Evolutionary conservation across 257 asterid genomes (phyloP).

Genomic region (Thymus mandschuricus): DNA sequence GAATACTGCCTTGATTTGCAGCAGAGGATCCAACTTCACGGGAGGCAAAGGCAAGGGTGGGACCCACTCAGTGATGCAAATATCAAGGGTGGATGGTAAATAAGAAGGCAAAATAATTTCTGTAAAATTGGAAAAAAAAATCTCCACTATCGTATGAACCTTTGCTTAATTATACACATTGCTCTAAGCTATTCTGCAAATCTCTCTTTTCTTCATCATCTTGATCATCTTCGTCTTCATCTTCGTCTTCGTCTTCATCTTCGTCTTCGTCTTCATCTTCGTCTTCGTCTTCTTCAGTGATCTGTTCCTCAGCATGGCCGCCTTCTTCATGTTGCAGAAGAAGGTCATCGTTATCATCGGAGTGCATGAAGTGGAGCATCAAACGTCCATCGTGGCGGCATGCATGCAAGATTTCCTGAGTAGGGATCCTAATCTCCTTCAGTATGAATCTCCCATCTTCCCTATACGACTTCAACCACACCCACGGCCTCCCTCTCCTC

Average conservation of each 20-base stretch:
- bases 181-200: neutral
- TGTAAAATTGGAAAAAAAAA: neutral
- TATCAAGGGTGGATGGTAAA: neutral
- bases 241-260: too few species aligned
- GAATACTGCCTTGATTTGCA: neutral
- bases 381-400: conserved; percentile 87
- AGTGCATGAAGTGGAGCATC: conserved; percentile 66
- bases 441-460: conserved; percentile 85
- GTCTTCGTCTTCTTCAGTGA: too few species aligned
- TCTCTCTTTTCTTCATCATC: neutral
- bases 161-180: neutral
- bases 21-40: neutral
- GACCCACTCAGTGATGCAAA: neutral
- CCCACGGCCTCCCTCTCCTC: conserved; percentile 87
- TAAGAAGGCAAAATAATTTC: too few species aligned
- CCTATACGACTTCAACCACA: conserved; percentile 61
- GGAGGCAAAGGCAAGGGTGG: neutral
- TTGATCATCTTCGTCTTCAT: too few species aligned
- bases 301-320: neutral
- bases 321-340: conserved; percentile 29
- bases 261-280: neutral
- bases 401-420: conserved; percentile 84
- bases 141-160: neutral
- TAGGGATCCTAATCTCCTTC: conserved; percentile 73
- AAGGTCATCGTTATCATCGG: conserved; percentile 58